phyloP scores from a whole-genome alignment of 2,329 filamentous ascomycete genomes.

The Exophiala bonariae region DNA sequence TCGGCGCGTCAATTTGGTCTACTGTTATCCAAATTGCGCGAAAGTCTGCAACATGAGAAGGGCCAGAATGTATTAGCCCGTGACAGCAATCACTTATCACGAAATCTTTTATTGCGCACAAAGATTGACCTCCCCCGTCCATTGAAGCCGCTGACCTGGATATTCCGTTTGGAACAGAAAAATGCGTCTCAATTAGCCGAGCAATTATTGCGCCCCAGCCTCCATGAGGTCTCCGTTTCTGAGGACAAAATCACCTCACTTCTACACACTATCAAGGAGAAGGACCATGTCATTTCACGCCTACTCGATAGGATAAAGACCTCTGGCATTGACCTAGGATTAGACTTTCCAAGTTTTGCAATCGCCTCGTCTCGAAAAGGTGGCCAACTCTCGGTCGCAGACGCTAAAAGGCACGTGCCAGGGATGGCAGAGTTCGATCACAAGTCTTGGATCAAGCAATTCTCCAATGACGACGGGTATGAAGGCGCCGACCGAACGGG shows the following conservation, averaged over 20 bases:
- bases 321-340: conserved; percentile 55
- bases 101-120: conserved; percentile 47
- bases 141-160: conserved; percentile 55
- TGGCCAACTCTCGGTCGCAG: conserved; percentile 44
- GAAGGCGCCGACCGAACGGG: conserved; percentile 19
- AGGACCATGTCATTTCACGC: conserved; percentile 60
- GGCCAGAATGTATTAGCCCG: conserved; percentile 25
- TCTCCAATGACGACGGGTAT: conserved; percentile 22
- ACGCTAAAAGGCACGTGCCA: conserved; percentile 55
- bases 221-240: conserved; percentile 49
- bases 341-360: conserved; percentile 57
- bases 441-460: conserved; percentile 42
- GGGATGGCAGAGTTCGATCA: conserved; percentile 57
- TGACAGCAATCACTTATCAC: conserved; percentile 28
- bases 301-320: conserved; percentile 60
- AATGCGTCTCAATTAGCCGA: conserved; percentile 44
- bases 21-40: conserved; percentile 55
- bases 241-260: conserved; percentile 51
- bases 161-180: conserved; percentile 45
- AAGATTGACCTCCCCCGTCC: conserved; percentile 54
- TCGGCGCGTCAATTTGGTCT: conserved; percentile 56
- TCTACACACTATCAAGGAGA: conserved; percentile 52
- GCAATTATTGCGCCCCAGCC: conserved; percentile 54
- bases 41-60: conserved; percentile 42
- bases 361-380: conserved; percentile 47